A percentile compares a stretch with the other conserved stretches of the same genome.
phyloP scores from a whole-genome alignment of 345 rosid species.

The Eutrema yunnanense region DNA sequence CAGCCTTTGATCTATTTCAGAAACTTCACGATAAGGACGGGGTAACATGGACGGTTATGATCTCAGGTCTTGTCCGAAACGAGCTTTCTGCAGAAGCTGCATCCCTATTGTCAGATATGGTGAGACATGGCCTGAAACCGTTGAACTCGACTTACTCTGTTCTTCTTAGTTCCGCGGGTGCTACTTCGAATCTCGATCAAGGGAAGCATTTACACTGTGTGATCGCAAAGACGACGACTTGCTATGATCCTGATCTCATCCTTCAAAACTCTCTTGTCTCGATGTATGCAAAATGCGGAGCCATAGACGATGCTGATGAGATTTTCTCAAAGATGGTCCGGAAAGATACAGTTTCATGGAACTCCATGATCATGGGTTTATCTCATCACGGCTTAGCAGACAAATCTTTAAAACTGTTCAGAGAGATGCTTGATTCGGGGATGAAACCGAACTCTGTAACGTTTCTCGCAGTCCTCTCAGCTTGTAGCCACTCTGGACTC shows the following conservation, averaged over 20 bases:
- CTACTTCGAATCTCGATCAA: conserved; percentile 51
- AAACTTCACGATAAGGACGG: conserved; percentile 40
- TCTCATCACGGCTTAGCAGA: conserved; percentile 48
- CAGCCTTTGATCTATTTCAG: conserved; percentile 49
- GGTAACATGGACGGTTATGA: conserved; percentile 58
- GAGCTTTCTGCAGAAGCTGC: conserved; percentile 50
- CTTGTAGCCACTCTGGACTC: conserved; percentile 59
- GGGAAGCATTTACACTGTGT: conserved; percentile 58
- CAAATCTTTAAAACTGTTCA: conserved; percentile 45
- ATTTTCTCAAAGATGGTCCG: conserved; percentile 40
- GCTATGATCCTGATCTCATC: conserved; percentile 49
- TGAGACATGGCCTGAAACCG: conserved; percentile 47
- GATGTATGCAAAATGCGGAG: conserved; percentile 62
- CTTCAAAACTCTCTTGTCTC: conserved; percentile 52
- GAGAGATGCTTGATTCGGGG: conserved; percentile 41
- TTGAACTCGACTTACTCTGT: conserved; percentile 63
- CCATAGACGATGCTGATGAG: conserved; percentile 42
- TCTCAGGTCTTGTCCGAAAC: conserved; percentile 63
- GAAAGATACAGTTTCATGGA: conserved; percentile 58
- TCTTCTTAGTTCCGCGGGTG: conserved; percentile 71
- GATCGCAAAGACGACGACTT: conserved; percentile 36
- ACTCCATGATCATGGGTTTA: conserved; percentile 59
- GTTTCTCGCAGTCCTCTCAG: conserved; percentile 48
- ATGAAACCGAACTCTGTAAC: conserved; percentile 49
- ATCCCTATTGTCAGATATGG: conserved; percentile 49